Base-by-base conservation (phyloP, 2,329 filamentous ascomycete genomes). In the Chalara sp. region DNA sequence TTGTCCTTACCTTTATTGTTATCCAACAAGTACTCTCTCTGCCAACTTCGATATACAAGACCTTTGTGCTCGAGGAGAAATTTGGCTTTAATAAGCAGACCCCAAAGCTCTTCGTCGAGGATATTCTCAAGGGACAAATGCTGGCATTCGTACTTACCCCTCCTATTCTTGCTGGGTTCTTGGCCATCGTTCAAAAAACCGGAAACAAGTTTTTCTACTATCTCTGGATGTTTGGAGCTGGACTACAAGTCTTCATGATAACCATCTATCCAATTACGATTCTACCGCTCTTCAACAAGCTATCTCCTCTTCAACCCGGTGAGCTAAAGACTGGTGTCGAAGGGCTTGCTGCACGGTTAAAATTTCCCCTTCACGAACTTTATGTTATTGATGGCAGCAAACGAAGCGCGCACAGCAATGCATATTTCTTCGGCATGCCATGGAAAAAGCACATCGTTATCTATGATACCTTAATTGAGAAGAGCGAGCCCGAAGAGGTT, bases 401-500 rank as follows among this genome's bases (percentile, higher is more conserved):
- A 75, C 80, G 89, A 61, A 89, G 85, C 65, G 86, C 87, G 29
- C 89, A 95, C 72, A 90, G 86, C 72, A 95, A 95, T 65, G 88
- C 89, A 21, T 95, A 95, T 72, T 99, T 99, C 74, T 96, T 95
- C 63, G 93, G 93, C 54, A 80, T 99, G 50, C 93, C 93, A 41
- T 99, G 92, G 91, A 96, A 96, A 80, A 97, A 97, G 80, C 95
- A 97, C 75, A 99, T 99, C 74, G 93, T 99, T 64, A 95, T 99
- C 66, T 99, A 96, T 68, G 93, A 99, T 67, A 99, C 95, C 5
- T 73, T 99, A 56, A 90, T 99, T 56, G 92, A 96, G 71, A 96
- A 97, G 80, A 93, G 87, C 68, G 83, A 91, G 56, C 84, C 87
- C 4, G 80, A 93, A 65, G 93, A 99, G 70, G 91, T 99, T 40